Percentiles rank a stretch among this genome's conserved stretches.
Conservation (phyloP, 2,329 filamentous ascomycete genomes). For the Fusarium metavorans region DNA sequence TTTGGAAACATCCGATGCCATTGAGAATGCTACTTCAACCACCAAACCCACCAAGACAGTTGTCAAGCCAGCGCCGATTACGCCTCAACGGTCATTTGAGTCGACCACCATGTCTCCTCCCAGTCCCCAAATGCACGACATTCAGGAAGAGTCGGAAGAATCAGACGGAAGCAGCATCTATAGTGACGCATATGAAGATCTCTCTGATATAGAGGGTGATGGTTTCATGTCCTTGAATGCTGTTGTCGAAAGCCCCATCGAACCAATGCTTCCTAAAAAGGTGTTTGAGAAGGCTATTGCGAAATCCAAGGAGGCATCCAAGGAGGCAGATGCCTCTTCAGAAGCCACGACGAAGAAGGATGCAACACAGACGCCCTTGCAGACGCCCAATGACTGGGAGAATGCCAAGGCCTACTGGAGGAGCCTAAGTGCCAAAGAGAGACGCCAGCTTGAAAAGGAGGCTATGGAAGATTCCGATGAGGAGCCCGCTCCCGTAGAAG, state of each 20-base stretch:
- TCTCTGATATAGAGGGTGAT: slow-evolving; percentile 72
- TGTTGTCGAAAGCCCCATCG: slow-evolving; percentile 70
- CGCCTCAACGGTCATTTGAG: slow-evolving; percentile 36
- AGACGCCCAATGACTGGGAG: slow-evolving; percentile 69
- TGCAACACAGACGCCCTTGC: not conserved
- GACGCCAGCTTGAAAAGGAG: slow-evolving; percentile 71
- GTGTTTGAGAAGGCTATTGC: slow-evolving; percentile 40
- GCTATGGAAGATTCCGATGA: slow-evolving; percentile 65
- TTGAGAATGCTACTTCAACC: not conserved
- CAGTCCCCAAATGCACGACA: slow-evolving; percentile 49
- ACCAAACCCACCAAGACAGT: not conserved
- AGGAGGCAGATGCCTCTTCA: slow-evolving; percentile 17
- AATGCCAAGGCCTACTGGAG: slow-evolving; percentile 78
- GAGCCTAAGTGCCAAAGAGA: slow-evolving; percentile 71
- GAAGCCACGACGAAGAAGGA: not conserved
- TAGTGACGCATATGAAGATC: slow-evolving; percentile 82
- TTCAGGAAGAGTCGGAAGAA: slow-evolving; percentile 56
- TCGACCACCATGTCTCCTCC: slow-evolving; percentile 20
- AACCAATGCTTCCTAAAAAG: slow-evolving; percentile 36
- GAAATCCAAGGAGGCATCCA: slow-evolving; percentile 35
- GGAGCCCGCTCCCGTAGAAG: slow-evolving; percentile 54
- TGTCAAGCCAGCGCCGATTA: slow-evolving; percentile 9
- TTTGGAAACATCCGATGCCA: slow-evolving; percentile 10
- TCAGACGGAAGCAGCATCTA: slow-evolving; percentile 71
- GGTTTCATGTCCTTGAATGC: slow-evolving; percentile 81